phyloP scores from a whole-genome alignment of 768 basidiomycete species.

The Dacryopinax primogenitus region DNA sequence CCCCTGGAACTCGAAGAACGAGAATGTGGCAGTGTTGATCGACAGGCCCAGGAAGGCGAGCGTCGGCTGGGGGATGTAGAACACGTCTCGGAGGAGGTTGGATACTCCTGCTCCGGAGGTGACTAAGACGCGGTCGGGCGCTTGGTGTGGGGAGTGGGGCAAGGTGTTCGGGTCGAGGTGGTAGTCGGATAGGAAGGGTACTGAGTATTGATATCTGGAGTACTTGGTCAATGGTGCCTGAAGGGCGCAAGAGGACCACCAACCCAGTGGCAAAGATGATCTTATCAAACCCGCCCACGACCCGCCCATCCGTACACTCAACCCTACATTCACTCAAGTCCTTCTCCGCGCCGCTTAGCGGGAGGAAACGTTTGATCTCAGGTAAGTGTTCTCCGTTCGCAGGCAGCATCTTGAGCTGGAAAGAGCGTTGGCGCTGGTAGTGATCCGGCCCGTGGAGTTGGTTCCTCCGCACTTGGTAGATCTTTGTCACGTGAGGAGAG shows the following conservation, averaged over 20 bases:
- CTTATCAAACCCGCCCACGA: slow-evolving; percentile 28
- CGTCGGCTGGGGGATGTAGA: slow-evolving; percentile 23
- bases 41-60: slow-evolving; percentile 19
- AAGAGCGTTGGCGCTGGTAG: slow-evolving; percentile 12
- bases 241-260: slow-evolving; percentile 2
- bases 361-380: slow-evolving; percentile 32
- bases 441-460: slow-evolving; percentile 15
- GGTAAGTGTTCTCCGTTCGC: slow-evolving; percentile 17
- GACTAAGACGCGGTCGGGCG: slow-evolving; percentile 12
- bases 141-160: neutral
- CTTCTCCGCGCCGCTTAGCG: slow-evolving; percentile 19
- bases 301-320: slow-evolving; percentile 31
- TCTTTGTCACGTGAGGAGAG: slow-evolving; percentile 26
- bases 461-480: slow-evolving; percentile 26
- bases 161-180: slow-evolving; percentile 15
- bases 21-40: slow-evolving; percentile 21
- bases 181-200: slow-evolving; percentile 20
- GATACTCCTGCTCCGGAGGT: slow-evolving; percentile 17
- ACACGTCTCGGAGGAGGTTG: slow-evolving; percentile 20
- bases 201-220: slow-evolving; percentile 19
- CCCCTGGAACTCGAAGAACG: slow-evolving; percentile 21
- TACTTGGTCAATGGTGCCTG: neutral
- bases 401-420: slow-evolving; percentile 17
- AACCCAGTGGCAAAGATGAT: slow-evolving; percentile 22
- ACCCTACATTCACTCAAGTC: slow-evolving; percentile 25